Evolutionary conservation across 1,284 basidiomycete genomes (phyloP).

Genomic region (Bondarzewia mesenterica): DNA sequence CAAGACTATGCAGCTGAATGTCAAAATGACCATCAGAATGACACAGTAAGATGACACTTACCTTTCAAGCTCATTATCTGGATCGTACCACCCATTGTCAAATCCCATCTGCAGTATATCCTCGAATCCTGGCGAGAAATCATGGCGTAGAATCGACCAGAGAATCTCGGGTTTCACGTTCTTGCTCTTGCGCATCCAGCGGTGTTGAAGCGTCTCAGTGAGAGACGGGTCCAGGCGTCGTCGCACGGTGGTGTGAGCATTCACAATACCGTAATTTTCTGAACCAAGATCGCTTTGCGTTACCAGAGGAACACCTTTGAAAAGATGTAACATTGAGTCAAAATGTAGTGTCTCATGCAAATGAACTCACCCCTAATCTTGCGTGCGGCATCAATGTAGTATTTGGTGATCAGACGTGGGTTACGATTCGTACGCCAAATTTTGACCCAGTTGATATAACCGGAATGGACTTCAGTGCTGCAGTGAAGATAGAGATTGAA

Average conservation of each 20-base stretch:
- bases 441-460: background rate
- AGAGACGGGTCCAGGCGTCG: conserved; percentile 26
- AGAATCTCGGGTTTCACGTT: background rate
- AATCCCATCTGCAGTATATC: conserved; percentile 23
- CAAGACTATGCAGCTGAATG: conserved; percentile 16
- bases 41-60: background rate
- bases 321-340: background rate
- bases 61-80: conserved; percentile 18
- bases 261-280: conserved; percentile 31
- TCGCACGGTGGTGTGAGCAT: conserved; percentile 25
- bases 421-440: conserved; percentile 21
- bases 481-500: conserved; percentile 30
- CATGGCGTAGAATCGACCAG: conserved; percentile 9
- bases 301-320: conserved; percentile 17
- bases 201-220: conserved; percentile 25
- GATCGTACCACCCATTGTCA: conserved; percentile 24
- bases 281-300: conserved; percentile 31
- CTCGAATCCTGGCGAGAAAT: conserved; percentile 27
- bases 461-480: conserved; percentile 22
- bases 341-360: background rate
- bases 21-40: background rate
- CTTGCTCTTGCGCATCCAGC: conserved; percentile 20
- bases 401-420: conserved; percentile 24
- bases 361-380: background rate
- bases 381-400: conserved; percentile 3